Percentiles rank a stretch among this genome's conserved stretches.
These are phyloP conservation scores for Thyridium curvatum DNA, from an alignment of 2,329 filamentous ascomycete species.

Conservation along the genomic window DNA sequence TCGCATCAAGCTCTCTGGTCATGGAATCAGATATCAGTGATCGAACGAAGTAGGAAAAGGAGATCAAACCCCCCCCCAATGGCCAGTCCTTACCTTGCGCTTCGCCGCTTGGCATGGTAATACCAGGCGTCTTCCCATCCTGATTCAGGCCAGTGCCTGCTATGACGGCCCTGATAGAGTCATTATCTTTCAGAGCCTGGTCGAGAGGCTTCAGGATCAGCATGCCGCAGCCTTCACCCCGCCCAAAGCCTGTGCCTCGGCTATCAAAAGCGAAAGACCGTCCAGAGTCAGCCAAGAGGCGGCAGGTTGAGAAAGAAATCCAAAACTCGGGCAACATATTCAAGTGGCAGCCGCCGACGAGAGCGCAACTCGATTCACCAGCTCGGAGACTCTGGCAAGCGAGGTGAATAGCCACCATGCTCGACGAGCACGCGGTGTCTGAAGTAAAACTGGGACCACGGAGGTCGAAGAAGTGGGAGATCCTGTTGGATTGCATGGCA, in stretches of 20 bases:
- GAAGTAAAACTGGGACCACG: slow-evolving; percentile 45
- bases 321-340: slow-evolving; percentile 41
- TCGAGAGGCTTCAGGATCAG: slow-evolving; percentile 51
- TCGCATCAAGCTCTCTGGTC: slow-evolving; percentile 31
- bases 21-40: slow-evolving; percentile 7
- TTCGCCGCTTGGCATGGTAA: slow-evolving; percentile 47
- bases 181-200: slow-evolving; percentile 47
- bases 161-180: slow-evolving; percentile 47
- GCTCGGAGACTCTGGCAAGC: slow-evolving; percentile 41
- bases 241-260: slow-evolving; percentile 50
- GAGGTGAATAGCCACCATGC: slow-evolving; percentile 41
- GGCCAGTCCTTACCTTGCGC: slow-evolving; percentile 43
- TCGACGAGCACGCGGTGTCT: slow-evolving; percentile 47
- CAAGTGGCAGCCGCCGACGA: slow-evolving; percentile 41
- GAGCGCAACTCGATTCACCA: slow-evolving; percentile 37
- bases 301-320: slow-evolving; percentile 38
- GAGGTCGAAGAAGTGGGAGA: slow-evolving; percentile 50
- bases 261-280: slow-evolving; percentile 45
- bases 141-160: slow-evolving; percentile 44
- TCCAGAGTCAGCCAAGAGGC: slow-evolving; percentile 43
- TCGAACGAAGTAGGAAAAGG: neutral
- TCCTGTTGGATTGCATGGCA: slow-evolving; percentile 46
- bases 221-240: slow-evolving; percentile 52
- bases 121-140: slow-evolving; percentile 49
- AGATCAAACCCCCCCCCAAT: too few relatives aligned